Base-by-base conservation (phyloP, 148 eudicot genomes). In the Amaranthus cruentus region DNA sequence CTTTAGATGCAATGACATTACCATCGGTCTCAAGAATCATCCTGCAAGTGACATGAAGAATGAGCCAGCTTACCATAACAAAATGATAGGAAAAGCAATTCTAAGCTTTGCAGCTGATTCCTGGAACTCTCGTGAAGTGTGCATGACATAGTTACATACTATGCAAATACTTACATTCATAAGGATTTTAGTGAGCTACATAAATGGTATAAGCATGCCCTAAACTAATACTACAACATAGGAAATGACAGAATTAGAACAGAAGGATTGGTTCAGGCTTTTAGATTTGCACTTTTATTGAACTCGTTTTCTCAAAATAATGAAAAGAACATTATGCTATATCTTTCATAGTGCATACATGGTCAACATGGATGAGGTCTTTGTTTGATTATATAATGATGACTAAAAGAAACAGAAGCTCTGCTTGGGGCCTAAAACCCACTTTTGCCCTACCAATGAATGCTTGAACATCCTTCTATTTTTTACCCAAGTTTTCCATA, bases 11-110 rank as follows among this genome's bases (percentile, higher is more conserved):
- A 73, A 95, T 92, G 62, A 89, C 75, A 81, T 78, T 91, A 51
- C 93, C 96, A 75, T 92, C 99, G 6, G 97, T 92, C 87, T 95
- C 99, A 55, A 95, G 99, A 81, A 95, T 75, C 87, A 95, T 88
- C 87, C 99, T 95, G 87, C 81, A 77, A 78, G 14, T 58, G 21
- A 56, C 18, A 69, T 10, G 38, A 3, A 64, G 6, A 48, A 9
- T 4, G 51, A 53, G 59, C 46, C 2, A 65, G 46, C 7, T 4
- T 50, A 49, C 21, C 13, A 71, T 49, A 28, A 10, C 38, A 6
- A 38, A 50, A 55, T 7, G 68, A 51, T 7, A 21, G 42, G 15
- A 67, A 7, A 4, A 49, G n/a, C 10, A 14, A 47, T 43, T 12
- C 3, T 13, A 54, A 42, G 49, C 11, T 38, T 48, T 43, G 44